Evolutionary conservation across 768 basidiomycete species (phyloP).

Genomic region (Leccinellum rugosiceps): DNA sequence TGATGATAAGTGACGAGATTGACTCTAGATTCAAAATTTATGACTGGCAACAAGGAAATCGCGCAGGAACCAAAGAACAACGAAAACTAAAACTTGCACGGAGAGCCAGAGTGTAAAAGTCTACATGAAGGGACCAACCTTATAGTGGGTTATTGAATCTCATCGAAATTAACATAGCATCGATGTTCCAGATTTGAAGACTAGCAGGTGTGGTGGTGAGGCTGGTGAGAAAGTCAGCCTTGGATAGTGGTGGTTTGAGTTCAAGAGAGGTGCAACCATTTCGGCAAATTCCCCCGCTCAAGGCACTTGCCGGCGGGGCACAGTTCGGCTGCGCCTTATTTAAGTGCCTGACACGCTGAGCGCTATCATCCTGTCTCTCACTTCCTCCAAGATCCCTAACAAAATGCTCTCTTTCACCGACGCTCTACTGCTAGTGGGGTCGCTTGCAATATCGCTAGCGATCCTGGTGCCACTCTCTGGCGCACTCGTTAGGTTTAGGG

Average conservation of each 20-base stretch:
- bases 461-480: constrained; percentile 64
- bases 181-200: neutral
- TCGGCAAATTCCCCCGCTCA: constrained; percentile 19
- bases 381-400: constrained; percentile 2
- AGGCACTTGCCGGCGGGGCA: constrained; percentile 32
- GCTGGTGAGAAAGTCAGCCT: no score
- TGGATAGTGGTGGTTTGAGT: constrained; percentile 32
- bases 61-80: neutral
- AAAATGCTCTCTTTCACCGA: constrained; percentile 37
- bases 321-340: constrained; percentile 3
- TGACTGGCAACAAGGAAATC: neutral
- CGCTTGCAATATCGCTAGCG: constrained; percentile 51
- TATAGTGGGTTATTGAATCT: neutral
- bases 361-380: neutral
- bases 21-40: neutral
- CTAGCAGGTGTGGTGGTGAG: neutral
- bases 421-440: constrained; percentile 40
- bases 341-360: no score
- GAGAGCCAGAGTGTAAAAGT: neutral
- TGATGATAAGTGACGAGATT: neutral
- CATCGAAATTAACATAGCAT: neutral
- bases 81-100: neutral
- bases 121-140: neutral
- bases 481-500: constrained; percentile 71
- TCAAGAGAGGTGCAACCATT: constrained; percentile 24